phyloP scores from a whole-genome alignment of 2,329 filamentous ascomycete genomes.

The Diplodia scrobiculata region DNA sequence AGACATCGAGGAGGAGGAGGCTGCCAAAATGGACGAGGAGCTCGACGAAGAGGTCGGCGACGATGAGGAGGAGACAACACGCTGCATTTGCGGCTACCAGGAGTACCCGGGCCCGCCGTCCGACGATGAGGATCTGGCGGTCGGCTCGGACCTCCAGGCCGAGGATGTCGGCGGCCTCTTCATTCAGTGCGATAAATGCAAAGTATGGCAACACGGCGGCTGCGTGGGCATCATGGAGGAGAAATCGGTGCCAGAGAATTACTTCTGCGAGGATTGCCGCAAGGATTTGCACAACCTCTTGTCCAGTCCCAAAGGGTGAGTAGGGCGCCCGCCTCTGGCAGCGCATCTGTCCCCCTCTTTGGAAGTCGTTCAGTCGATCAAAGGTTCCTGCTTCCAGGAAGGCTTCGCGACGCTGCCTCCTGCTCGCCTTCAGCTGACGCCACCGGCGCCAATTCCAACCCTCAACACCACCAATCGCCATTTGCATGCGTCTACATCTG shows the following conservation, averaged over 20 bases:
- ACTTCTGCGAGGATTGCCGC: constrained; percentile 94
- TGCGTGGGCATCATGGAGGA: constrained; percentile 97
- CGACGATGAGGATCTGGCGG: constrained; percentile 56
- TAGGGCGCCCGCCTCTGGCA: constrained; percentile 26
- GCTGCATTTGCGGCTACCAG: constrained; percentile 90
- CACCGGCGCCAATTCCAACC: constrained; percentile 27
- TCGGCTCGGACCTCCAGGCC: constrained; percentile 51
- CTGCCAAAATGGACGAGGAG: constrained; percentile 48
- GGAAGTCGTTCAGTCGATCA: neutral
- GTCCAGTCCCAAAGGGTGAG: constrained; percentile 82
- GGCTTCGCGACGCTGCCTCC: constrained; percentile 1
- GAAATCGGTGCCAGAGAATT: constrained; percentile 81
- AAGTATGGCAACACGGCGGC: constrained; percentile 97
- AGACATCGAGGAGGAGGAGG: constrained; percentile 59
- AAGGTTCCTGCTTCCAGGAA: neutral
- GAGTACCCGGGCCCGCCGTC: constrained; percentile 83
- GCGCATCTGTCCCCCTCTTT: neutral
- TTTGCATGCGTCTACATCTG: constrained; percentile 9
- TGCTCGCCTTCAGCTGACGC: constrained; percentile 20
- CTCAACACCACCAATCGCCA: neutral
- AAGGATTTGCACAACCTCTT: constrained; percentile 87
- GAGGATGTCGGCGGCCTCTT: constrained; percentile 94
- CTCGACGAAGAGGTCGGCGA: constrained; percentile 65
- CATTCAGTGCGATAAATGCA: constrained; percentile 94
- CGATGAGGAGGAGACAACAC: constrained; percentile 86